Evolutionary conservation across 306 rosid genomes (phyloP).

Genomic region (Crataegus laevigata): DNA sequence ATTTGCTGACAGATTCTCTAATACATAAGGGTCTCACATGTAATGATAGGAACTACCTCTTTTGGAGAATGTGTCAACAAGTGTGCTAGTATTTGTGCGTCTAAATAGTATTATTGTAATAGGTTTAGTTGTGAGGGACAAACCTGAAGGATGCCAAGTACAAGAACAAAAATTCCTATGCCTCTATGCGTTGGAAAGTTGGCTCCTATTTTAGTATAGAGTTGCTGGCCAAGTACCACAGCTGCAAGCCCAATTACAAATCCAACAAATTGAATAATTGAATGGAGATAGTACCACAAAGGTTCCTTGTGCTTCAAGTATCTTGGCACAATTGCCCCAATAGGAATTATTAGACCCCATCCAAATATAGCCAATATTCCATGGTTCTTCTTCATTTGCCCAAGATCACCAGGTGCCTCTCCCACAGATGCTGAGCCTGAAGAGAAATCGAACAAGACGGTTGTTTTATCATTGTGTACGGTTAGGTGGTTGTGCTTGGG

Average conservation of each 20-base stretch:
- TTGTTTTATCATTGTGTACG: conserved; percentile 53
- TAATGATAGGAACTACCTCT: neutral
- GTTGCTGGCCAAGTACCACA: conserved; percentile 77
- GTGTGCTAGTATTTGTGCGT: neutral
- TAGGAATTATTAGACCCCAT: conserved; percentile 86
- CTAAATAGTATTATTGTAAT: neutral
- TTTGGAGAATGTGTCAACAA: neutral
- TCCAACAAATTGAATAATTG: conserved; percentile 71
- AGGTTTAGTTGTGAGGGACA: conserved; percentile 6
- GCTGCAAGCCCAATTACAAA: conserved; percentile 71
- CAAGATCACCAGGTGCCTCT: conserved; percentile 33
- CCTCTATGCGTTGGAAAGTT: conserved; percentile 81
- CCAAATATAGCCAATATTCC: conserved; percentile 81
- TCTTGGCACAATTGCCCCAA: conserved; percentile 87
- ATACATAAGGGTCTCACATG: neutral
- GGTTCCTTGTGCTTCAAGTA: conserved; percentile 94
- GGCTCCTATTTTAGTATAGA: conserved; percentile 47
- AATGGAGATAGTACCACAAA: conserved; percentile 88
- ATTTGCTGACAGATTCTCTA: no score
- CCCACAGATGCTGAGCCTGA: conserved; percentile 39
- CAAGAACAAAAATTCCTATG: conserved; percentile 79
- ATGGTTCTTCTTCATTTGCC: conserved; percentile 68
- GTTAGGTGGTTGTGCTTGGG: conserved; percentile 63
- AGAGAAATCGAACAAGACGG: conserved; percentile 68
- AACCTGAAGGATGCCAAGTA: conserved; percentile 90